Base-by-base conservation (phyloP, 257 asterid genomes). In the Solanum dulcamara region DNA sequence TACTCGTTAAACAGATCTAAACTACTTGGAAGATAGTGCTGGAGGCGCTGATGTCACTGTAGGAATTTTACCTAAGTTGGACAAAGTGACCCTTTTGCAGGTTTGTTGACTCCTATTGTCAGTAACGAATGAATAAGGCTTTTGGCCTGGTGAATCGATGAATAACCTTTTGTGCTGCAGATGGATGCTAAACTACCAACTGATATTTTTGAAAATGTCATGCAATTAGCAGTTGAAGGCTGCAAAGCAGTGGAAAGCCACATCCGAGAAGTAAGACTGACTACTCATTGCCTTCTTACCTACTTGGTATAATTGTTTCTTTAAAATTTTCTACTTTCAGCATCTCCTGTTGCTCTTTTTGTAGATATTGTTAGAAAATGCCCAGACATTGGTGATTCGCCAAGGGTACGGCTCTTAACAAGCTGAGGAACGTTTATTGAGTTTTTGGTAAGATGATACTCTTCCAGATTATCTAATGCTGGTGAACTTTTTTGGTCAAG, bases 11-110 rank as follows among this genome's bases (percentile, higher is more conserved):
- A 84, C 92, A 96, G 99, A 97, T 93, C 89, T 97, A 74, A 97
- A 93, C 88, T 97, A 95, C 85, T 88, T 91, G 81, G 99, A 97
- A 89, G 99, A 97, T 89, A 94, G 98, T 83, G 98, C 98, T 86
- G 99, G 98, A 84, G 99, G 98, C 59, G 95, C 99, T 81, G 99
- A 97, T 91, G 98, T 97, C 86, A 95, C 99, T 2, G 94, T 97
- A 12, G 99, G 98, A 87, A 87, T 97, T 85, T 90, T 97, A 83
- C 98, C 98, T 9, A 97, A 93, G 92, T 85, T 95, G 85, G 98
- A 95, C 88, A 93, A 92, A 93, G 97, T 97, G 62, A 95, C 99
- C 80, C 98, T 97, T 64, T 97, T 95, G 87, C 98, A 97, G 99
- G 98, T 96, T 79, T 67, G 80, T 57, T 83, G 7, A 26, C 60